phyloP scores from a whole-genome alignment of 306 rosid genomes.

The Neltuma alba region DNA sequence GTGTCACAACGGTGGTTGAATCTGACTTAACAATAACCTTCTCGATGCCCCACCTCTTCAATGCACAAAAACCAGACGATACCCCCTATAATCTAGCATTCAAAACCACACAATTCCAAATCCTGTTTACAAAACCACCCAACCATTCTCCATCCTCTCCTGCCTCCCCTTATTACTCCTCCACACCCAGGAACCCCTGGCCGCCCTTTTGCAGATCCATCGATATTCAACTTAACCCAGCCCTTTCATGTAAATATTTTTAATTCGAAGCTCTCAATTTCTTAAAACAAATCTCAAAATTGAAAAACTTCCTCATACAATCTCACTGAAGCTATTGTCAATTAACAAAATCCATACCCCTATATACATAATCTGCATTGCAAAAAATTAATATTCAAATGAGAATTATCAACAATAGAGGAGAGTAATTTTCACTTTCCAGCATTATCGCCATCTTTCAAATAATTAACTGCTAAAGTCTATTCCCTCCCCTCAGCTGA shows the following conservation, averaged over 20 bases:
- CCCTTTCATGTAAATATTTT: background rate
- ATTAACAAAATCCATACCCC: background rate
- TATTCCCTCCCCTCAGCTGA: conserved; percentile 28
- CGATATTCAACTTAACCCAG: background rate
- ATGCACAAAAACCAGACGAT: too few species aligned
- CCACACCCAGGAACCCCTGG: too few species aligned
- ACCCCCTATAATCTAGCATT: too few species aligned
- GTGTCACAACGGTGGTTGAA: too few species aligned
- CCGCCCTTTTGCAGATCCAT: too few species aligned
- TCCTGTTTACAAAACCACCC: too few species aligned
- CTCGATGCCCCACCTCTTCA: too few species aligned
- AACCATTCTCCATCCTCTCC: too few species aligned
- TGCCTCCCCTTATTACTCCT: background rate
- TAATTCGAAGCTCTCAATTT: background rate
- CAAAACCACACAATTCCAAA: too few species aligned
- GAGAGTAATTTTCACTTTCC: conserved; percentile 13
- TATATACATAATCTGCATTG: conserved; percentile 3
- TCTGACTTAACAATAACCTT: too few species aligned
- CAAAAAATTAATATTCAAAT: background rate
- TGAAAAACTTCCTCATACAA: background rate
- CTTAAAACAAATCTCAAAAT: background rate
- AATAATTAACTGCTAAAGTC: background rate
- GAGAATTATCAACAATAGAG: conserved; percentile 23
- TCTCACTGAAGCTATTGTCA: background rate
- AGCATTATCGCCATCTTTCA: conserved; percentile 2